Base-by-base conservation (phyloP, 2,329 filamentous ascomycete genomes). In the Ramularia collo-cygni region DNA sequence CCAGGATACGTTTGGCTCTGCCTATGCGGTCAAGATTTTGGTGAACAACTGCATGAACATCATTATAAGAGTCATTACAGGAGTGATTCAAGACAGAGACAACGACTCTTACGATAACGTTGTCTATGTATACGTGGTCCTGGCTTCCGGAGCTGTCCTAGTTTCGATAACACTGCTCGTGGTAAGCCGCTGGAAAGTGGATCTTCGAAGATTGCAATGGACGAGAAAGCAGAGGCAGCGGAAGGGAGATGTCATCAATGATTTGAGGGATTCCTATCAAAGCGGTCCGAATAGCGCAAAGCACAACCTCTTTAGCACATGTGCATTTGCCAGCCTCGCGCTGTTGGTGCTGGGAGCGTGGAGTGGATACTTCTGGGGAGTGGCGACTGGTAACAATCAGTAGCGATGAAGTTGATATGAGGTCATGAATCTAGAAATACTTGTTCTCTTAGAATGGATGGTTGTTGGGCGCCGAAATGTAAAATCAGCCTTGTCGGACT, bases 41-140 rank as follows among this genome's bases (percentile, higher is more conserved):
- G 74, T 79, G 53, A 79, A 80, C 53, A 81, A 81, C 40, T 71
- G 69, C 19, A 79, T 79, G 73, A 77, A 67, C 43, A 77, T 80
- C 43, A 74, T 80, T 37, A 63, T 80, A 1, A 65, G 74, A 0
- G 70, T 80, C 30, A 61, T 78, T 14, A 71, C 74, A 0, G 76
- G 76, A 1, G 71, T 71, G 0, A 68, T 81, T 0, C 77, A 81
- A 47, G 77, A 81, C 40, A 63, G 63, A 3, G 74, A 78, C 37
- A 52, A 75, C 37, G 66, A 78, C 45, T 72, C 68, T 1, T 81
- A 81, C 46, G 61, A 71, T 34, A 66, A 67, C 1, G 76, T 77
- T 0, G 68, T 75, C 0, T 64, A 75, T 2, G 64, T 79, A 0
- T 81, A 80, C 35, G 69, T 76, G 0, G 63, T 72, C 16, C 65